phyloP scores from a whole-genome alignment of 148 eudicot genomes.

The Vaccinium corymbosum region DNA sequence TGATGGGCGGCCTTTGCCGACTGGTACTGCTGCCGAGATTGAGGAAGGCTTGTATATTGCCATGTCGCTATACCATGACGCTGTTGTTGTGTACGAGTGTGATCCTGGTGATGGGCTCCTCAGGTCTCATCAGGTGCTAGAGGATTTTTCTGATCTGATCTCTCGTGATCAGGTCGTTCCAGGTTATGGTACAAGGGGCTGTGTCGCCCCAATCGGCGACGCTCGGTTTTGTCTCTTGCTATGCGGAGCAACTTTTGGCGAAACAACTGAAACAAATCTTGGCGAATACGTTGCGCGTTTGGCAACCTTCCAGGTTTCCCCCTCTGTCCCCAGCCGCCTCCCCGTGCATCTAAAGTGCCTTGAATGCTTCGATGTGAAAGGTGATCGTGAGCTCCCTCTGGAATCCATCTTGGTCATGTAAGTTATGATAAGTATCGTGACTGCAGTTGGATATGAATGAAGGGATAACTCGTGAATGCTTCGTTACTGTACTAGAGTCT shows the following conservation, averaged over 20 bases:
- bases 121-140: not conserved
- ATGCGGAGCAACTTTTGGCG: not conserved
- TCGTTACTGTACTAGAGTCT: too few relatives aligned
- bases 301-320: not conserved
- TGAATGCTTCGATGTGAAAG: not conserved
- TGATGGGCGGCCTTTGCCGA: not conserved
- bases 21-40: not conserved
- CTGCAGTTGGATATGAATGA: too few relatives aligned
- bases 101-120: not conserved
- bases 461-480: too few relatives aligned
- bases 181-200: not conserved
- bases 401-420: not conserved
- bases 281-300: not conserved
- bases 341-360: not conserved
- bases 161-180: too few relatives aligned
- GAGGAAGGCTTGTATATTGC: not conserved
- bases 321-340: not conserved
- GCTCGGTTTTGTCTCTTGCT: not conserved
- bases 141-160: too few relatives aligned
- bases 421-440: not conserved
- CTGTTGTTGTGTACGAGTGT: not conserved
- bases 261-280: too few relatives aligned
- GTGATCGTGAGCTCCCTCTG: not conserved
- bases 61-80: not conserved
- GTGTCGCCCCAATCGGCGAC: not conserved